Evolutionary conservation across 306 rosid genomes (phyloP), one percentile per base, ranked within the genome.

Genomic region (Castanea crenata): DNA sequence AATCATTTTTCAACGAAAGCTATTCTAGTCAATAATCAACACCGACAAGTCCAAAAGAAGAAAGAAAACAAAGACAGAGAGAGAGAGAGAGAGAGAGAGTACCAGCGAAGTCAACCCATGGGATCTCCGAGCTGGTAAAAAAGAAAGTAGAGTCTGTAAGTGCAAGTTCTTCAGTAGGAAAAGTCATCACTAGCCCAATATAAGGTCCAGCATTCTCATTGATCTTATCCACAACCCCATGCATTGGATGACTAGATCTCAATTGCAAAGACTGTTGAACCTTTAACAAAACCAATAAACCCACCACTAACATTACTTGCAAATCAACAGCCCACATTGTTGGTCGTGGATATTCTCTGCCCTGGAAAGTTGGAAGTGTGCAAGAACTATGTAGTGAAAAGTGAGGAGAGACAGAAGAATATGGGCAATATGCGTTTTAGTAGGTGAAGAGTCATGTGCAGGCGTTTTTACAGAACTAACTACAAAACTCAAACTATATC

Each of bases 91-190:
- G 32, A 32, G 65, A 32, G 38, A 12, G 38, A 4, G 7, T 20
- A 77, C 81, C 81, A 31, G 81, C 69, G 13, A 77, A 44, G 69
- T 77, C 69, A 69, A 77, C 68, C 67, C 74, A 77, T 38, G 80
- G 69, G 29, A 77, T 77, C 3, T 77, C 16, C 25, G 75, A 68
- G 69, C 69, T 77, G 56, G 81, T 57, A 55, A 77, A 69, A 13
- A 75, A 76, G 32, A 21, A 64, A n/a, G 27, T 34, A 51, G 79
- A 62, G 62, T 11, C 19, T 76, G 7, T 72, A 63, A 76, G 79
- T 0, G 72, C 73, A 9, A 49, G 62, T 49, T 76, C 73, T 63
- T 76, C 73, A 12, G 79, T 62, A 31, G 73, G 61, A 23, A 14
- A 76, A 76, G 79, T 18, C 79, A 76, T 76, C 49, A 76, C 62